These are phyloP conservation scores for Periconia sp. DNA, from an alignment of 2,329 filamentous ascomycete species.

Conservation along the genomic window DNA sequence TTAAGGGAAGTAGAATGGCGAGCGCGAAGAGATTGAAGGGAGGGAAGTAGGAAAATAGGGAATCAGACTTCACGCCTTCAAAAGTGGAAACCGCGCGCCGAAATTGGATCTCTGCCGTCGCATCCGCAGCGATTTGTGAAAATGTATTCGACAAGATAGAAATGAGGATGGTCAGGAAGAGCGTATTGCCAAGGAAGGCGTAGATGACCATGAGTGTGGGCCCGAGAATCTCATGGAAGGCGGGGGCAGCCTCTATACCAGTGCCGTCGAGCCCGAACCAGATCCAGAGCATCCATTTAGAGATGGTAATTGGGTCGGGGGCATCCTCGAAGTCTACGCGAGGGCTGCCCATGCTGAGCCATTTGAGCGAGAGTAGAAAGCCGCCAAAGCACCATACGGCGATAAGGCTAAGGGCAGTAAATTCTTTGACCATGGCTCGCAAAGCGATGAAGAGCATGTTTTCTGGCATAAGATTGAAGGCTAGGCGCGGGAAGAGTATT, in stretches of 20 bases:
- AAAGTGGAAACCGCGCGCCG: constrained; percentile 80
- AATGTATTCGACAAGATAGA: constrained; percentile 89
- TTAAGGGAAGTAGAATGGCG: constrained; percentile 75
- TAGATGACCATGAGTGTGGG: constrained; percentile 83
- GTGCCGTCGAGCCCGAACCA: constrained; percentile 85
- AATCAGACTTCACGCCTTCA: constrained; percentile 84
- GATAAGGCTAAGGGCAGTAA: constrained; percentile 76
- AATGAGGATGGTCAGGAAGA: constrained; percentile 87
- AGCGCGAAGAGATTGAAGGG: constrained; percentile 85
- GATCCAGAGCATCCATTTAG: constrained; percentile 92
- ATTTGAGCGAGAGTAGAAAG: constrained; percentile 78
- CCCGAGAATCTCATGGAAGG: constrained; percentile 81
- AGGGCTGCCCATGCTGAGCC: constrained; percentile 64
- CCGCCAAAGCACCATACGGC: constrained; percentile 85
- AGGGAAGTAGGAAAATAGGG: constrained; percentile 81
- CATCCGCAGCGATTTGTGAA: constrained; percentile 75
- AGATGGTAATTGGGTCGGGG: constrained; percentile 71
- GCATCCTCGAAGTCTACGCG: constrained; percentile 36
- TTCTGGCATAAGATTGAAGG: constrained; percentile 82
- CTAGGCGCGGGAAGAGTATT: constrained; percentile 76
- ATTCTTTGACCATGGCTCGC: constrained; percentile 84
- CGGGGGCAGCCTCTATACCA: constrained; percentile 62
- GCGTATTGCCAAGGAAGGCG: constrained; percentile 83
- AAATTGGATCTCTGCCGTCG: constrained; percentile 83
- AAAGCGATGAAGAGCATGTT: constrained; percentile 84